phyloP scores from a whole-genome alignment of 306 rosid species.

The Glycine latifolia region DNA sequence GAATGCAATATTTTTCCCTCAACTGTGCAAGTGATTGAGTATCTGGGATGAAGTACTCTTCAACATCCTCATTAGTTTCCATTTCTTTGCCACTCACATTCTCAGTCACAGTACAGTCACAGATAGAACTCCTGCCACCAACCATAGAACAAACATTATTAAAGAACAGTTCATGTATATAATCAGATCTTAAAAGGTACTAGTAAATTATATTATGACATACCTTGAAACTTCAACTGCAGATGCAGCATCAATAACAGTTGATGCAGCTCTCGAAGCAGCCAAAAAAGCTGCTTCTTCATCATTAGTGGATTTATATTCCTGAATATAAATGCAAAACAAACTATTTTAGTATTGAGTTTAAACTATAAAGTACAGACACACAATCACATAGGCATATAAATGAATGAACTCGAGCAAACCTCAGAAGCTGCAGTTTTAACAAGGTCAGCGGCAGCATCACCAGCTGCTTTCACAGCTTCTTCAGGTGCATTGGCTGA shows the following conservation, averaged over 20 bases:
- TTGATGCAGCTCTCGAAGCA: constrained; percentile 88
- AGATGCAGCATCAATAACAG: constrained; percentile 92
- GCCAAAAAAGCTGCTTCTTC: constrained; percentile 91
- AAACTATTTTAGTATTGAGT: constrained; percentile 18
- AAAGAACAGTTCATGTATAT: constrained; percentile 31
- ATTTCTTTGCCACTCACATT: constrained; percentile 54
- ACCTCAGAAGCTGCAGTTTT: constrained; percentile 97
- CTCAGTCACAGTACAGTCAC: constrained; percentile 52
- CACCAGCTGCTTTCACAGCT: constrained; percentile 95
- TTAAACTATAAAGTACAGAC: not conserved
- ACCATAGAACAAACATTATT: constrained; percentile 37
- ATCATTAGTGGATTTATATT: constrained; percentile 64
- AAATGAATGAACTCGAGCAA: not conserved
- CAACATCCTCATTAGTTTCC: constrained; percentile 65
- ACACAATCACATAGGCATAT: not conserved
- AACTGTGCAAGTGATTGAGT: constrained; percentile 72
- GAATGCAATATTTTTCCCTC: constrained; percentile 95
- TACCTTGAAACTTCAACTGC: constrained; percentile 91
- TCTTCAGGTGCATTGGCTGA: constrained; percentile 94
- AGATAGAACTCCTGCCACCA: constrained; percentile 70
- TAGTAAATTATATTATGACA: constrained; percentile 32
- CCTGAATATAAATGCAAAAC: constrained; percentile 58
- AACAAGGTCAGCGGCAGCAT: constrained; percentile 96
- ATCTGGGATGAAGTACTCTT: constrained; percentile 82
- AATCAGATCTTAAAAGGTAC: constrained; percentile 14